These are phyloP conservation scores for Seminavis robusta DNA, from an alignment of 108 stramenopile genomes.

Conservation along the genomic window DNA sequence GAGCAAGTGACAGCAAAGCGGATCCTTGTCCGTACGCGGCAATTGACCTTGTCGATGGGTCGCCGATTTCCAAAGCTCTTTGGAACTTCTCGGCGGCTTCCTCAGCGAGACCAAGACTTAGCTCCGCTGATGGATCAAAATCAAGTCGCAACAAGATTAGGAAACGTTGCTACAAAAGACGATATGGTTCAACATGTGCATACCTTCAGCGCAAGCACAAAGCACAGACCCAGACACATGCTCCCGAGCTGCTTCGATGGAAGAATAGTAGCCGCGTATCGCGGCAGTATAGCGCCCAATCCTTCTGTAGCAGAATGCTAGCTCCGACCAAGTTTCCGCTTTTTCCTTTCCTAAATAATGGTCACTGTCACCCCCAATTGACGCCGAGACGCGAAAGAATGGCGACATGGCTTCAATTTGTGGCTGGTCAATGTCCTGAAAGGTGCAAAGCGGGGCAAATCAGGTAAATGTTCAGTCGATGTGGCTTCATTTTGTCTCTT, in stretches of 20 bases:
- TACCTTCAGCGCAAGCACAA: slow-evolving; percentile 65
- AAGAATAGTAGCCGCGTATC: slow-evolving; percentile 47
- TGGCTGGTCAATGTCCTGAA: slow-evolving; percentile 53
- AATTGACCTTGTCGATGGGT: slow-evolving; percentile 15
- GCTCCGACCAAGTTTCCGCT: slow-evolving; percentile 36
- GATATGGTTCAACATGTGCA: not conserved
- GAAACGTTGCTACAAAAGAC: not conserved
- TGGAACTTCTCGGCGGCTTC: slow-evolving; percentile 58
- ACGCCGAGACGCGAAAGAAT: slow-evolving; percentile 34
- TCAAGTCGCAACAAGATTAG: slow-evolving; percentile 1
- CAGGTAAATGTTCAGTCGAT: too few relatives aligned
- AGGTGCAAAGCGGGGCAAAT: too few relatives aligned
- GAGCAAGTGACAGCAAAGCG: slow-evolving; percentile 46
- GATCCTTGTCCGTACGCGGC: slow-evolving; percentile 50
- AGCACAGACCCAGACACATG: slow-evolving; percentile 29
- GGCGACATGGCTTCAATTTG: slow-evolving; percentile 28
- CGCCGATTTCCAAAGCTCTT: slow-evolving; percentile 19
- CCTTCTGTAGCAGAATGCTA: slow-evolving; percentile 60
- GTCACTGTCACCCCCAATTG: too few relatives aligned
- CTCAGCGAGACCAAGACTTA: slow-evolving; percentile 58
- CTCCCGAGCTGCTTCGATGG: slow-evolving; percentile 28
- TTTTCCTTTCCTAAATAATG: slow-evolving; percentile 17
- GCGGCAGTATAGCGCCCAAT: slow-evolving; percentile 66
- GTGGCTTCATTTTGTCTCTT: too few relatives aligned
- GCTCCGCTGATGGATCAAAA: slow-evolving; percentile 27